phyloP scores from a whole-genome alignment of 176 grass and related monocot species.

The Phyllostachys edulis region DNA sequence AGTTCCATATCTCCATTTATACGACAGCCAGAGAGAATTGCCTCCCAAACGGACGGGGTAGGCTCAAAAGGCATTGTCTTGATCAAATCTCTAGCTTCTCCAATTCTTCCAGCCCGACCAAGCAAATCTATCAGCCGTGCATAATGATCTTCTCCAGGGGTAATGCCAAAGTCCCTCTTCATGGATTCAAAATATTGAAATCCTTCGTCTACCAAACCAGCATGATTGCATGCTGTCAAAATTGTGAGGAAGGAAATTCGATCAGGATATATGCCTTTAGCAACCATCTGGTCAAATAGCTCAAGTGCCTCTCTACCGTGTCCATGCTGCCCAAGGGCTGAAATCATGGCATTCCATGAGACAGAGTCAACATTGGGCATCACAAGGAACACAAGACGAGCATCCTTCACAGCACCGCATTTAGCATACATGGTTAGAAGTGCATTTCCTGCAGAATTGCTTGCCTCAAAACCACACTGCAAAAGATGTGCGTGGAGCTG shows the following conservation, averaged over 20 bases:
- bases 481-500: conserved; percentile 79
- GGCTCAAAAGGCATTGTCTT: conserved; percentile 75
- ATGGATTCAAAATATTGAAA: conserved; percentile 86
- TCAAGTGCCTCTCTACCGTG: conserved; percentile 68
- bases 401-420: conserved; percentile 70
- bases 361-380: conserved; percentile 73
- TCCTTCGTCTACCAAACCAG: conserved; percentile 71
- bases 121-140: conserved; percentile 74
- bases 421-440: conserved; percentile 89
- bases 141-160: conserved; percentile 84
- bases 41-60: conserved; percentile 72
- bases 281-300: conserved; percentile 69
- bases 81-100: conserved; percentile 66
- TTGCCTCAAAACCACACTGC: conserved; percentile 60
- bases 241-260: conserved; percentile 77
- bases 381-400: conserved; percentile 54
- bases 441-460: conserved; percentile 85
- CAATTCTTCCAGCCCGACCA: conserved; percentile 67
- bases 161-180: conserved; percentile 67
- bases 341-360: conserved; percentile 94
- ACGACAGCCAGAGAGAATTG: conserved; percentile 64
- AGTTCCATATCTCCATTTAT: conserved; percentile 64
- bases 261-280: conserved; percentile 55
- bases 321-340: conserved; percentile 83
- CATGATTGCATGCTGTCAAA: conserved; percentile 82